Percentiles rank a stretch among this genome's conserved stretches.
Evolutionary conservation across 768 basidiomycete species (phyloP).

Genomic region (Calocera viscosa): DNA sequence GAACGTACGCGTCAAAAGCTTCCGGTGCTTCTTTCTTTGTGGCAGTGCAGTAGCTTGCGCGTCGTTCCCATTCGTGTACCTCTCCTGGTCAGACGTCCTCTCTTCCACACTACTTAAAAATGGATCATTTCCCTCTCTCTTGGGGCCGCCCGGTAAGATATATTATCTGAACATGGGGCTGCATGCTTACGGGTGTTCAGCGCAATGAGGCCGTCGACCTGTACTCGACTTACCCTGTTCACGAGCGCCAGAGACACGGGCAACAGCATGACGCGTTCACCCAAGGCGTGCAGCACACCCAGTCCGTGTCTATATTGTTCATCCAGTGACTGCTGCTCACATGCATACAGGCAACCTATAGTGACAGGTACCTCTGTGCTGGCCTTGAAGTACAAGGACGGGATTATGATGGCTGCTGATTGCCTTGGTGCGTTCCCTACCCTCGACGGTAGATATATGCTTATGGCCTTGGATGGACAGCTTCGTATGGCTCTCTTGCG

Average conservation of each 20-base stretch:
- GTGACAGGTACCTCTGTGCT: conserved; percentile 96
- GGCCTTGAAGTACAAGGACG: conserved; percentile 88
- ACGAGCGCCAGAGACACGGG: conserved; percentile 41
- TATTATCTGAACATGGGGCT: not conserved
- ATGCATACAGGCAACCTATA: conserved; percentile 59
- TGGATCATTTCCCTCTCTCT: conserved; percentile 78
- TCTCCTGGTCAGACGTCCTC: not conserved
- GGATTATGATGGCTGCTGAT: conserved; percentile 97
- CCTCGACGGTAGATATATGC: not conserved
- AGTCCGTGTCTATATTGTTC: conserved; percentile 34
- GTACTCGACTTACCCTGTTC: conserved; percentile 65
- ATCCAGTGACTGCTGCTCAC: not conserved
- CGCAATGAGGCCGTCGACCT: conserved; percentile 63
- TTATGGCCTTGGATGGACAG: conserved; percentile 30
- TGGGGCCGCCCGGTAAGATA: conserved; percentile 68
- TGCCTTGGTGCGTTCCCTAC: conserved; percentile 61
- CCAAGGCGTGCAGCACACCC: conserved; percentile 64
- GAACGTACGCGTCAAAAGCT: not conserved
- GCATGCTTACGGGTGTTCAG: conserved; percentile 28
- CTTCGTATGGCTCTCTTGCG: conserved; percentile 93
- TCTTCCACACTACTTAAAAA: conserved; percentile 20
- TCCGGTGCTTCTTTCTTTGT: conserved; percentile 3
- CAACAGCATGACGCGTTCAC: conserved; percentile 44
- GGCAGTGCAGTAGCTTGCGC: conserved; percentile 8
- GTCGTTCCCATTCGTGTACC: not conserved